phyloP scores from a whole-genome alignment of 495 filamentous ascomycete genomes.

The Penicillium cinerascens region DNA sequence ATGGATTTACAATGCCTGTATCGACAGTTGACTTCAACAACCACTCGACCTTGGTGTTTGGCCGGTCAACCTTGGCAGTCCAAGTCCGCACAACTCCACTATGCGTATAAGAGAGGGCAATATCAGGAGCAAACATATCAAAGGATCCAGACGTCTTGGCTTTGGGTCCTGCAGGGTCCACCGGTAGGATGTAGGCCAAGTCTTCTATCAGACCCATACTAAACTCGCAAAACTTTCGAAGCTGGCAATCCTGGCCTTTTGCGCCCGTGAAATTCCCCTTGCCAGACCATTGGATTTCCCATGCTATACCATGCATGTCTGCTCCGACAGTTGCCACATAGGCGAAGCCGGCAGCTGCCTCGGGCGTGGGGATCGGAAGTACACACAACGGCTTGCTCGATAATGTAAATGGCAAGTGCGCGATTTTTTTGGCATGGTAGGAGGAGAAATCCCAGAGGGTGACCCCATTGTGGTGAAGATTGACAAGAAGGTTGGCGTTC shows the following conservation, averaged over 20 bases:
- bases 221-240: conserved; percentile 71
- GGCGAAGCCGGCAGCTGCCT: conserved; percentile 40
- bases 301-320: conserved; percentile 78
- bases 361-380: conserved; percentile 66
- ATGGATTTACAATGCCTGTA: conserved; percentile 69
- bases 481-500: conserved; percentile 73
- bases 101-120: conserved; percentile 81
- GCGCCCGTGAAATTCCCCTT: conserved; percentile 18
- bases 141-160: conserved; percentile 73
- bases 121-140: conserved; percentile 82
- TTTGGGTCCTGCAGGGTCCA: conserved; percentile 80
- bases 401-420: conserved; percentile 55
- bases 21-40: conserved; percentile 78
- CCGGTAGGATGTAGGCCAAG: conserved; percentile 77
- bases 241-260: conserved; percentile 29
- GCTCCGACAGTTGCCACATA: conserved; percentile 83
- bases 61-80: conserved; percentile 71
- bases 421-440: conserved; percentile 52
- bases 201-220: conserved; percentile 68
- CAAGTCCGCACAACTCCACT: conserved; percentile 77
- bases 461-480: conserved; percentile 72
- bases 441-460: conserved; percentile 76
- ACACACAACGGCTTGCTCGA: conserved; percentile 78
- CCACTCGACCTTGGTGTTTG: conserved; percentile 65
- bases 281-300: conserved; percentile 62